Conservation (phyloP, 768 basidiomycete genomes). For the Tulasnella sp. region DNA sequence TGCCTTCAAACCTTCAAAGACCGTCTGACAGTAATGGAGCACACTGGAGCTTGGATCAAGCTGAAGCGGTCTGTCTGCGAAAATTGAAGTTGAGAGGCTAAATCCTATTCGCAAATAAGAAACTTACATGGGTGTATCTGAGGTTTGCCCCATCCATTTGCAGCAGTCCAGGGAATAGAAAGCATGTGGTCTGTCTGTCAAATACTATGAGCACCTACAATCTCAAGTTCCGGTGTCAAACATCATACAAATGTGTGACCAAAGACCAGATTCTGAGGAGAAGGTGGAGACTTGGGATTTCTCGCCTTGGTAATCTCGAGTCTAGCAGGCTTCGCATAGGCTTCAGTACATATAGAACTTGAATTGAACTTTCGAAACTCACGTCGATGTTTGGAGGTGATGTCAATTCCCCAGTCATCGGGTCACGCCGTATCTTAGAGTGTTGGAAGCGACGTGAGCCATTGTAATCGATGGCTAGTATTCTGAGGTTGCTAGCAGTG, state of each 20-base stretch:
- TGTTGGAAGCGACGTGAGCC: too few relatives aligned
- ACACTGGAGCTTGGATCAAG: slow-evolving; percentile 44
- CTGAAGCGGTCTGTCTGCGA: slow-evolving; percentile 38
- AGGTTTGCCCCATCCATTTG: slow-evolving; percentile 51
- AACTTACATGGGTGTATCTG: slow-evolving; percentile 44
- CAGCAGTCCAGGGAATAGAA: slow-evolving; percentile 28
- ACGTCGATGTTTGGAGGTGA: slow-evolving; percentile 14
- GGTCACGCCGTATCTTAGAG: too few relatives aligned
- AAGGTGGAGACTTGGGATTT: slow-evolving; percentile 39
- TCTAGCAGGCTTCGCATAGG: slow-evolving; percentile 37
- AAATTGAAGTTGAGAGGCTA: slow-evolving; percentile 28
- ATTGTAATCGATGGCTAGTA: too few relatives aligned
- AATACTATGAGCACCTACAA: not conserved
- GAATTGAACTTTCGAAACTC: not conserved
- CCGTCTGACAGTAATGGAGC: slow-evolving; percentile 48
- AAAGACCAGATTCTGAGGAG: slow-evolving; percentile 38
- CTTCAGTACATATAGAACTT: not conserved
- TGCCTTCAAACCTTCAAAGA: slow-evolving; percentile 63
- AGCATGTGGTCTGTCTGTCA: slow-evolving; percentile 19
- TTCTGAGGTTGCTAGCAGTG: too few relatives aligned
- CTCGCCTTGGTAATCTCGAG: slow-evolving; percentile 37
- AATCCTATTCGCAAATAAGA: slow-evolving; percentile 25
- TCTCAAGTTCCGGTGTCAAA: not conserved
- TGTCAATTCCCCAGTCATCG: slow-evolving; percentile 7
- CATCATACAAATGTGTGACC: slow-evolving; percentile 27